These are phyloP conservation scores for Termitomyces heimii DNA, from an alignment of 768 basidiomycete species.

Conservation along the genomic window DNA sequence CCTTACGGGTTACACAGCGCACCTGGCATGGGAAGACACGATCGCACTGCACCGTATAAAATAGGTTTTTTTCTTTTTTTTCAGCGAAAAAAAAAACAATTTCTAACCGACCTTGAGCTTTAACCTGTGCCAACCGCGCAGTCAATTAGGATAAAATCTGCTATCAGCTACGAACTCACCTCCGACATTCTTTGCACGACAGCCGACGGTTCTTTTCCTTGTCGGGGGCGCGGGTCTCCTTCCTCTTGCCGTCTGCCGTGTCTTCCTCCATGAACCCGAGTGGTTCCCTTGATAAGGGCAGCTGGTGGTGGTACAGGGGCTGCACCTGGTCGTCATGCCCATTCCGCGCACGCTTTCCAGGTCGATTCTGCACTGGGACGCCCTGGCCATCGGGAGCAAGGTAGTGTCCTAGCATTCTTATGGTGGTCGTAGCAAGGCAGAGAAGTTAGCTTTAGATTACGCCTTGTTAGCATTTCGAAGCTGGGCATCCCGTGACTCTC, in stretches of 20 bases:
- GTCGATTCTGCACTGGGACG: conserved; percentile 1
- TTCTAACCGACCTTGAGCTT: conserved; percentile 38
- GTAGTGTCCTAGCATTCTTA: conserved; percentile 3
- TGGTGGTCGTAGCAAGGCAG: conserved; percentile 4
- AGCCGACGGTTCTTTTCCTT: conserved; percentile 39
- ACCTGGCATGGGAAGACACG: conserved; percentile 61
- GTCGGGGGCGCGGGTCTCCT: conserved; percentile 21
- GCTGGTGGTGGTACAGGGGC: conserved; percentile 7
- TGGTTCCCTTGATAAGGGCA: conserved; percentile 7
- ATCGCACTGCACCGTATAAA: conserved; percentile 39
- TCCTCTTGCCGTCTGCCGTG: conserved; percentile 1
- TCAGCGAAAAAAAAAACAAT: background rate
- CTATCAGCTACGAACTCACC: conserved; percentile 21
- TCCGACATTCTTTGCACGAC: conserved; percentile 48
- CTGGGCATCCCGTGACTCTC: conserved; percentile 8
- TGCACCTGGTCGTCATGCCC: conserved; percentile 1
- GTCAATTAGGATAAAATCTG: background rate
- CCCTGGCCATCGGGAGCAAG: background rate
- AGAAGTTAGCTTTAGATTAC: conserved; percentile 5
- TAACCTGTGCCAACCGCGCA: conserved; percentile 22
- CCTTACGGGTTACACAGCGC: conserved; percentile 2
- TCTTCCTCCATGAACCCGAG: conserved; percentile 1
- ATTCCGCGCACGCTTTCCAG: conserved; percentile 5
- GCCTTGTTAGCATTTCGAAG: conserved; percentile 8
- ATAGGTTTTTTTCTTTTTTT: background rate